Evolutionary conservation across 2,329 filamentous ascomycete species (phyloP), one percentile per base, ranked within the genome.

Genomic region (Neofusicoccum ribis): DNA sequence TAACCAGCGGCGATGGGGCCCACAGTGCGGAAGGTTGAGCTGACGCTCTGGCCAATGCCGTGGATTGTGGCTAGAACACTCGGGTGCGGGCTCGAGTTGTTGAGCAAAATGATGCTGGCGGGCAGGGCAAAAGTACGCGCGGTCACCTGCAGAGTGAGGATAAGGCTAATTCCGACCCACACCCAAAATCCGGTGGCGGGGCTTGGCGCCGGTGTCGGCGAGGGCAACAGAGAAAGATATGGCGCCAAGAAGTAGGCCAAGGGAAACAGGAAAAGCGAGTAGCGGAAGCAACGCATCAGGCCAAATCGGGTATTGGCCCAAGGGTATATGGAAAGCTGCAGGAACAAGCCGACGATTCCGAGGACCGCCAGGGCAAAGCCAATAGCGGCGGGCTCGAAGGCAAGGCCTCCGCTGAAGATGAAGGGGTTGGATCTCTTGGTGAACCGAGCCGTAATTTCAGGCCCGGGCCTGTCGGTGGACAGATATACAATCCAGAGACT

Each of bases 321-420:
- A 1, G 91, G 91, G 72, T 93, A 94, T 9, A 92, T 78, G 58
- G 90, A 82, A 23, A 92, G 83, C 73, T 92, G 90, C 51, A 95
- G 81, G 0, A 83, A 79, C 43, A 95, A 89, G n/a, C 92, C 92
- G 49, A 94, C 87, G 56, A 86, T 78, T 8, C 91, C 92, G 15
- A 95, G 84, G 60, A 91, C 88, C 2, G 91, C 88, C 80, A 93
- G 92, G 4, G 90, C 90, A 49, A 91, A 79, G n/a, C 91, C 91
- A 37, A 95, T 89, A 2, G 86, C 85, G 1, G 85, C 83, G 0
- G 91, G 88, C 0, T 86, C 85, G 61, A 95, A 84, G n/a, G 90
- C 90, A 0, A 95, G 82, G 1, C 92, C 92, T 34, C 91, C 91
- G 0, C 85, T 84, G 69, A 90, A 93, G 67, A 84, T 77, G 71